phyloP scores from a whole-genome alignment of 169 alveolate genomes.

The Plasmodium yoelii region DNA sequence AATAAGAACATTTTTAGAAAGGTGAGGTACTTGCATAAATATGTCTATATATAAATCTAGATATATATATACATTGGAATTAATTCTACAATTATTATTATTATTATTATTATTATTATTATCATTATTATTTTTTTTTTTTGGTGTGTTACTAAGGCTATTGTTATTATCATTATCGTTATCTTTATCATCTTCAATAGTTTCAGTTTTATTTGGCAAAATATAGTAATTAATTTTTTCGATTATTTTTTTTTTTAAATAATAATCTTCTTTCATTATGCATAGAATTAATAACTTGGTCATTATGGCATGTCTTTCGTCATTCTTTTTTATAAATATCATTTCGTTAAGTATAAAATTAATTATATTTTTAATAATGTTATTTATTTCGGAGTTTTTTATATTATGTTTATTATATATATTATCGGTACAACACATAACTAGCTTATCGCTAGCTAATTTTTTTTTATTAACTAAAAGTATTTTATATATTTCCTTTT shows the following conservation, averaged over 20 bases:
- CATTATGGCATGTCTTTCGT: conserved; percentile 64
- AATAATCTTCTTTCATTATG: conserved; percentile 58
- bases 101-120: background rate
- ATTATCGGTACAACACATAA: background rate
- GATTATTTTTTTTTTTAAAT: conserved; percentile 66
- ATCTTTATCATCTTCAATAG: background rate
- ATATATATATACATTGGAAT: conserved; percentile 27
- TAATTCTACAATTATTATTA: conserved; percentile 7
- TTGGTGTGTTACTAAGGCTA: background rate
- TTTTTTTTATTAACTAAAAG: conserved; percentile 17
- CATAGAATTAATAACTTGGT: conserved; percentile 55
- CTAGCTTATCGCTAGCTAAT: background rate
- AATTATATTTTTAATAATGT: conserved; percentile 71
- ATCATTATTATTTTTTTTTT: background rate
- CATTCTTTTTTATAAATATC: conserved; percentile 60
- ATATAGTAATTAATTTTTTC: conserved; percentile 43
- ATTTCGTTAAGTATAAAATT: conserved; percentile 70
- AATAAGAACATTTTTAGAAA: conserved; percentile 33
- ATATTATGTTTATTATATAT: background rate
- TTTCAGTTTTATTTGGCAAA: background rate
- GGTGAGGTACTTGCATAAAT: conserved; percentile 62
- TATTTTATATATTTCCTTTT: conserved; percentile 58
- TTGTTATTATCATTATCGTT: background rate
- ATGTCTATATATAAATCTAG: conserved; percentile 71
- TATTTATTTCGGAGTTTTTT: conserved; percentile 45